Evolutionary conservation across 2,329 filamentous ascomycete species (phyloP), one percentile per base, ranked within the genome.

Genomic region (Grosmannia penicillata): DNA sequence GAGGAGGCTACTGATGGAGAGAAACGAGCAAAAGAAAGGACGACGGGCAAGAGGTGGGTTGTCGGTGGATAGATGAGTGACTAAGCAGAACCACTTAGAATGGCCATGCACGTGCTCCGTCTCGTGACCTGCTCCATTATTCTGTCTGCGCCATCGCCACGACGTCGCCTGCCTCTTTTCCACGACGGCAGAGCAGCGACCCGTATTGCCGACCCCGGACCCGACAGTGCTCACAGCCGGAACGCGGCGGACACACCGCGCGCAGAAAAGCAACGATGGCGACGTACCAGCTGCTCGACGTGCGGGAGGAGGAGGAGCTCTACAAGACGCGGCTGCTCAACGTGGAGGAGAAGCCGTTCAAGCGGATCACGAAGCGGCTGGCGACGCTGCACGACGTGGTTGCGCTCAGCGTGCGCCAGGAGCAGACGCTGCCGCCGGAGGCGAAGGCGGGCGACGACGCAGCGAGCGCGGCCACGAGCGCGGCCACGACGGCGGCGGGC

Each of bases 341-440:
- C 46, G 80, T 95, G 44, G 89, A 96, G 64, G 84, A 93, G 54
- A 86, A 86, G 42, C 85, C 86, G 1, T 95, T 93, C 64, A 84
- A 84, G 56, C 80, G 87, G 43, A 76, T 95, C 43, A 83, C 82
- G 18, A 86, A 86, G 59, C 79, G 82, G 24, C 72, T 96, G 8
- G 68, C 83, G 6, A 69, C 72, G 18, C 72, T 81, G 14, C 73
- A 75, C 38, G 74, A 78, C 17, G 67, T 84, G 23, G 66, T 81
- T 15, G 62, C 67, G 42, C 51, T 56, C 8, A 53, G 50, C 38
- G 65, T 65, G 33, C 66, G 64, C 31, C 67, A 72, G 26, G 66
- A 74, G 6, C 68, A 71, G 15, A 81, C 79, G 3, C 79, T 80
- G 34, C 78, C 79, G 3, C 77, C 78, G 6, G 78, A 84, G 30